Evolutionary conservation across 2,329 filamentous ascomycete species (phyloP), one percentile per base, ranked within the genome.

Genomic region (Endothia cerciana): DNA sequence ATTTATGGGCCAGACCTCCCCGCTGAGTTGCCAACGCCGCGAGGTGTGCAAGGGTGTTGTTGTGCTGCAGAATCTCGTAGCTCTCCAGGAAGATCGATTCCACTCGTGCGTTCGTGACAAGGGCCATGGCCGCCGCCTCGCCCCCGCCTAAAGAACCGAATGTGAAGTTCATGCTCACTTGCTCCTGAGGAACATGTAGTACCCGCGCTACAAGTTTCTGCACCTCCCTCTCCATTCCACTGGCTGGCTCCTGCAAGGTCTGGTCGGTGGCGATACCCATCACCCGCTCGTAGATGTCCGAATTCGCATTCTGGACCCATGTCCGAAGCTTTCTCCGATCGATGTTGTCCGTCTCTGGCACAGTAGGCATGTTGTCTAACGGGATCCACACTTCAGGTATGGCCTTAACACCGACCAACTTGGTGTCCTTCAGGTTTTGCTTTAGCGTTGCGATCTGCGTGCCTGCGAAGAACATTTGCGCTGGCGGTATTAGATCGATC

Each of bases 281-380:
- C 51, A 85, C 80, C 58, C 80, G 80, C 51, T 78, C 76, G 69
- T 83, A 80, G 30, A 77, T 69, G 36, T 80, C 76, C 62, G 83
- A 78, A 66, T 82, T 82, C 57, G 82, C 79, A 68, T 85, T 85
- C 72, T 85, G 83, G 33, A 81, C 80, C 84, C 84, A 86, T 3
- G 81, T 84, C 65, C 83, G 82, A 53, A 86, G 70, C 64, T 76
- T 77, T 40, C 82, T 76, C 51, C 78, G 75, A 70, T 85, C 77
- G 59, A 79, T 73, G 25, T 77, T 74, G 17, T 79, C 80, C 15
- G 74, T 70, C 0, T 75, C 73, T 57, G 77, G 77, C n/a, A 79
- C 62, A 6, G 49, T 57, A 7, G 82, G 82, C 77, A 85, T 82
- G 55, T 73, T 75, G 58, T 80, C 77, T 62, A 85, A 71, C 3